These are phyloP conservation scores for Sporisorium reilianum DNA, from an alignment of 1,284 basidiomycete genomes.

Conservation along the genomic window DNA sequence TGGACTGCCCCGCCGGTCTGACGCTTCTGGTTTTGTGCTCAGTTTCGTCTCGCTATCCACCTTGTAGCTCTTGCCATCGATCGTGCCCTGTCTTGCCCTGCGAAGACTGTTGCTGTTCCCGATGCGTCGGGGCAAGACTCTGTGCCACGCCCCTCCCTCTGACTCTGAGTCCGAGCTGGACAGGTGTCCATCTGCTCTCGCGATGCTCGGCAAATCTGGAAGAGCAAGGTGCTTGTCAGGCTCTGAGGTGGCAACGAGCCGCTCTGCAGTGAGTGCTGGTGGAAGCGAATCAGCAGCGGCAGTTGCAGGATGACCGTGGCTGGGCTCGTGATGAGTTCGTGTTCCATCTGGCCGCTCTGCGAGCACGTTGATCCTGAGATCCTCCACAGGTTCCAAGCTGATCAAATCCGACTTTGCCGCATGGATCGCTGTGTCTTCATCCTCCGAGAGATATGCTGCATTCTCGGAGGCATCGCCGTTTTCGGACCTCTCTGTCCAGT, in stretches of 20 bases:
- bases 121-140: conserved; percentile 42
- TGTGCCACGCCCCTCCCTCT: conserved; percentile 49
- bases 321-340: background rate
- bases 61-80: conserved; percentile 24
- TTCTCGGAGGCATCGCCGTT: conserved; percentile 44
- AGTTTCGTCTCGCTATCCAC: conserved; percentile 3
- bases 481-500: conserved; percentile 54
- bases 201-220: conserved; percentile 12
- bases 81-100: conserved; percentile 21
- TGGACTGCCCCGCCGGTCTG: conserved; percentile 30
- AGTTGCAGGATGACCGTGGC: background rate
- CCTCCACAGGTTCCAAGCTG: conserved; percentile 10
- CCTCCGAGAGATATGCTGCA: conserved; percentile 24
- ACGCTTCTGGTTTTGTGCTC: conserved; percentile 8
- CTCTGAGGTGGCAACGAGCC: background rate
- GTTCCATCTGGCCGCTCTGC: background rate
- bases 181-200: conserved; percentile 24
- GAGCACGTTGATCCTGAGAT: background rate
- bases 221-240: background rate
- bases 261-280: background rate
- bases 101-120: conserved; percentile 37
- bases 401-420: conserved; percentile 15
- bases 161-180: conserved; percentile 51
- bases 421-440: conserved; percentile 14
- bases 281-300: background rate